Percentiles rank a stretch among this genome's conserved stretches.
phyloP scores from a whole-genome alignment of 371 early-diverging fungal genomes.

The Mortierella sp. region DNA sequence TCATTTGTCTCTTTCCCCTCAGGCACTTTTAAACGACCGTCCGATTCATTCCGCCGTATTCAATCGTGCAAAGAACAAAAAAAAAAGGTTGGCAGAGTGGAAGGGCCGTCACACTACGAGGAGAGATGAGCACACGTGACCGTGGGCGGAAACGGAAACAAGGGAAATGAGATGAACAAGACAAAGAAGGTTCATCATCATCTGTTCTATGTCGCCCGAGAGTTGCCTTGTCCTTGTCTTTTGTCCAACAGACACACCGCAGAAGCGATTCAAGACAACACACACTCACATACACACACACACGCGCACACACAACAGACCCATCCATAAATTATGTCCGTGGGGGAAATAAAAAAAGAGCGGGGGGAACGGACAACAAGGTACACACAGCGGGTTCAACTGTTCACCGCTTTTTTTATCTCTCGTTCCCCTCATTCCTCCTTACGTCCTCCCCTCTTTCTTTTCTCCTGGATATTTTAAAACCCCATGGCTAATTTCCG shows the following conservation, averaged over 20 bases:
- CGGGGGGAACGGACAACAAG: neutral
- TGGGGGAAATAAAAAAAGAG: neutral
- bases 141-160: conserved; percentile 5
- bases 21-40: neutral
- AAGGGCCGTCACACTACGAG: conserved; percentile 23
- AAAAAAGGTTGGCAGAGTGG: conserved; percentile 42
- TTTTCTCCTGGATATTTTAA: neutral
- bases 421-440: neutral
- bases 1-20: neutral
- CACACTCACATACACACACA: too few relatives aligned
- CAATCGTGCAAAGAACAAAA: conserved; percentile 11
- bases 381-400: neutral
- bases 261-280: neutral
- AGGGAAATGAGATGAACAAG: neutral
- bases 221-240: neutral
- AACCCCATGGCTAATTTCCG: neutral
- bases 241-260: neutral
- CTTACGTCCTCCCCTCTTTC: neutral
- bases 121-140: neutral
- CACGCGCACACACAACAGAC: neutral
- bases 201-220: neutral
- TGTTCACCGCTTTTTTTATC: neutral
- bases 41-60: conserved; percentile 26
- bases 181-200: neutral
- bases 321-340: neutral